These are phyloP conservation scores for Aspergillus chevalieri DNA, from an alignment of 2,329 filamentous ascomycete species.

Conservation along the genomic window DNA sequence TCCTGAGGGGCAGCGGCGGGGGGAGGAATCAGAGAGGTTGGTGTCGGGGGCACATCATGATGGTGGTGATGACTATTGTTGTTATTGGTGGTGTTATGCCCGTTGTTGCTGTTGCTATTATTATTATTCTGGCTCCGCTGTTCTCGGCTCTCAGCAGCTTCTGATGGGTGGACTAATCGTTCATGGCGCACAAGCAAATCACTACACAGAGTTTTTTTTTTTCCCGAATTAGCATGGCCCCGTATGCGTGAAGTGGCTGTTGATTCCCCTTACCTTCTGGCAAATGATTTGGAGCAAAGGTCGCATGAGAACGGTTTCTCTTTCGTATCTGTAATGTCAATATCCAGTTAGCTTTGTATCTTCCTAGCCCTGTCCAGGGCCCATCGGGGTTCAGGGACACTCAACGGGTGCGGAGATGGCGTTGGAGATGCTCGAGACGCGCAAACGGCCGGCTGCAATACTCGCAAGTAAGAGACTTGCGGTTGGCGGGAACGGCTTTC, in stretches of 20 bases:
- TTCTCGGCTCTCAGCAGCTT: constrained; percentile 36
- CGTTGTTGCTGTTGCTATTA: constrained; percentile 1
- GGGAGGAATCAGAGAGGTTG: constrained; percentile 31
- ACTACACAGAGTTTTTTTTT: constrained; percentile 22
- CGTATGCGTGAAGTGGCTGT: constrained; percentile 1
- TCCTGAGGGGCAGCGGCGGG: constrained; percentile 34
- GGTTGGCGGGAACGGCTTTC: constrained; percentile 38
- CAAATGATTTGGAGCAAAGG: constrained; percentile 45
- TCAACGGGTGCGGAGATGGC: constrained; percentile 47
- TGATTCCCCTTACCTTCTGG: constrained; percentile 33
- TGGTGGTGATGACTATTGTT: constrained; percentile 16
- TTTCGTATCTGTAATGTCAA: constrained; percentile 38
- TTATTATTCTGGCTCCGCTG: constrained; percentile 25
- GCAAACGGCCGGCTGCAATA: constrained; percentile 45
- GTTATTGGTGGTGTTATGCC: constrained; percentile 17
- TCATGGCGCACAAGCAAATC: constrained; percentile 47
- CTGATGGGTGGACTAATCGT: constrained; percentile 42
- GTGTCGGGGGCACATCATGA: constrained; percentile 27
- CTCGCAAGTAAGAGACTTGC: constrained; percentile 44
- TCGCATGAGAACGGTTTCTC: constrained; percentile 47
- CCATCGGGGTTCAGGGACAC: constrained; percentile 26
- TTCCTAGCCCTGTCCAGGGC: not conserved
- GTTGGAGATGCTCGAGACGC: constrained; percentile 46
- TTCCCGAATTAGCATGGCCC: constrained; percentile 17
- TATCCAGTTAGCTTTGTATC: constrained; percentile 17